Evolutionary conservation across 129 eudicot genomes (phyloP).

Genomic region (Lonicera japonica): DNA sequence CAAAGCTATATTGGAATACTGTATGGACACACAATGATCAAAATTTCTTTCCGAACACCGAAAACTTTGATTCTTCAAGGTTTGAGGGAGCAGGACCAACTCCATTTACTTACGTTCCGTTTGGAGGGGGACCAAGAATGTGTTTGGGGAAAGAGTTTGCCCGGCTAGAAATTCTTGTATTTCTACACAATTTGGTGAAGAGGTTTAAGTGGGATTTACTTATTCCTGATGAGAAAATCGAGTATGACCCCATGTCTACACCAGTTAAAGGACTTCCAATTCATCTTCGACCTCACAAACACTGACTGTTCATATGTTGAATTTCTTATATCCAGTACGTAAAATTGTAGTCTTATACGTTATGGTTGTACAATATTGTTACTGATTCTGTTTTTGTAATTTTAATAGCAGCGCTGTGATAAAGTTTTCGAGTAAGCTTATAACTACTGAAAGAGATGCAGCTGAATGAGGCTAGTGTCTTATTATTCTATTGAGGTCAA

Average conservation of each 20-base stretch:
- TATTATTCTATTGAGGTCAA: no score
- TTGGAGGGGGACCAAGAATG: conserved; percentile 76
- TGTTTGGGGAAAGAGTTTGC: conserved; percentile 70
- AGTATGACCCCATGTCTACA: conserved; percentile 41
- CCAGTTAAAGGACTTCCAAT: conserved; percentile 50
- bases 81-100: conserved; percentile 52
- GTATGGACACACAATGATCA: conserved; percentile 26
- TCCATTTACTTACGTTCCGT: conserved; percentile 49
- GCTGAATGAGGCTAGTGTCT: no score
- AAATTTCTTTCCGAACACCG: conserved; percentile 16
- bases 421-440: no score
- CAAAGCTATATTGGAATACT: conserved; percentile 37
- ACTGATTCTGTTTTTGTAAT: neutral
- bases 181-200: conserved; percentile 40
- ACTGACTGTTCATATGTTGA: neutral
- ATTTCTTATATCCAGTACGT: neutral
- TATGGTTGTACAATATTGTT: neutral
- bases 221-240: conserved; percentile 46
- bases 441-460: no score
- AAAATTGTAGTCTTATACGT: no score
- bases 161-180: conserved; percentile 42
- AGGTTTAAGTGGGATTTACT: conserved; percentile 47
- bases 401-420: no score
- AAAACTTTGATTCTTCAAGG: conserved; percentile 49
- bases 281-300: conserved; percentile 33